Percentiles rank a stretch among this genome's conserved stretches.
Conservation (phyloP, 202 grass and related monocot genomes). For the Bolboschoenoplectus hybrid region DNA sequence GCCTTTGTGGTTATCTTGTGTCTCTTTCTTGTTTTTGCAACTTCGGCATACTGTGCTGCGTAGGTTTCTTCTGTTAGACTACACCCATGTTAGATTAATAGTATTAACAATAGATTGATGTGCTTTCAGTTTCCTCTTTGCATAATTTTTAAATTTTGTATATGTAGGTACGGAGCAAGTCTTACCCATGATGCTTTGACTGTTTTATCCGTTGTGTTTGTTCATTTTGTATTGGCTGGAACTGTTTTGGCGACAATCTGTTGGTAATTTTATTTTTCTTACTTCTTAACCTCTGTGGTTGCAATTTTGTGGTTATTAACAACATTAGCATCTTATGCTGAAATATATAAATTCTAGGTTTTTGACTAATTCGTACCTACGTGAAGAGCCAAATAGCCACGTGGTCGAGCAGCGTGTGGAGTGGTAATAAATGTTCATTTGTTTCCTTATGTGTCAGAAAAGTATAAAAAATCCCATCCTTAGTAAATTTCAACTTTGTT, state of each 20-base stretch:
- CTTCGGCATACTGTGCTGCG: conserved; percentile 88
- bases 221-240: conserved; percentile 92
- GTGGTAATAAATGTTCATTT: conserved; percentile 55
- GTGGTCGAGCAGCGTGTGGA: conserved; percentile 95
- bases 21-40: conserved; percentile 89
- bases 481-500: conserved; percentile 33
- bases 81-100: neutral
- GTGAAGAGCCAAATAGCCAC: conserved; percentile 94
- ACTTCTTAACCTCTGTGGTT: conserved; percentile 14
- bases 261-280: conserved; percentile 66
- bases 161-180: conserved; percentile 77
- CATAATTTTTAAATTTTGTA: conserved; percentile 24
- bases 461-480: neutral
- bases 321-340: conserved; percentile 16
- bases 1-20: conserved; percentile 91
- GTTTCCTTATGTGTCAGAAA: neutral
- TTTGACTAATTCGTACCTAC: conserved; percentile 91
- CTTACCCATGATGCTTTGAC: conserved; percentile 68
- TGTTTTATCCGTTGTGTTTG: conserved; percentile 68
- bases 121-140: conserved; percentile 8
- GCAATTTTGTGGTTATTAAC: neutral
- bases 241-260: conserved; percentile 77
- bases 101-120: neutral
- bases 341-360: conserved; percentile 54
- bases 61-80: conserved; percentile 52